These are phyloP conservation scores for Nepenthes gracilis DNA, from an alignment of 148 eudicot genomes.

Conservation along the genomic window DNA sequence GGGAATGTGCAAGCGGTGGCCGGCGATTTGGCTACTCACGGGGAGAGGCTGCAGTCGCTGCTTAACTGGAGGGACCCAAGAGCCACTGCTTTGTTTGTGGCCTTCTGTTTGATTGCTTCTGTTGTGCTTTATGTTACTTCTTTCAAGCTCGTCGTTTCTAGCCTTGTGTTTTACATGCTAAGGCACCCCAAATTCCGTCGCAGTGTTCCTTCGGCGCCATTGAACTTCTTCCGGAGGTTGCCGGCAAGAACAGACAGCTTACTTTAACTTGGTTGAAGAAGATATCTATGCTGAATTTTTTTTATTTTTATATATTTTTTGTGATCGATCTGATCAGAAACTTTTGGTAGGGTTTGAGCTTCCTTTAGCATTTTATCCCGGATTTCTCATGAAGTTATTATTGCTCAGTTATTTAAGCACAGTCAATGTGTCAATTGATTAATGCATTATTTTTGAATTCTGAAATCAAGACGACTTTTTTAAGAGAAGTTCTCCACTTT, in stretches of 20 bases:
- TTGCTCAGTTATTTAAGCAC: too few relatives aligned
- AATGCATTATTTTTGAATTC: too few relatives aligned
- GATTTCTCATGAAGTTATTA: too few relatives aligned
- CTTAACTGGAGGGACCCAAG: conserved; percentile 12
- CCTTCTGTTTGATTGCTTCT: conserved; percentile 2
- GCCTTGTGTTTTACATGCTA: neutral
- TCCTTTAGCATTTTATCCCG: too few relatives aligned
- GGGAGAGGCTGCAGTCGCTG: conserved; percentile 5
- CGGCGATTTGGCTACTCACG: conserved; percentile 7
- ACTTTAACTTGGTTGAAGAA: neutral
- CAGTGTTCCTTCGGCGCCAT: conserved; percentile 1
- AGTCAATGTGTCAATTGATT: too few relatives aligned
- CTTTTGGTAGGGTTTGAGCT: too few relatives aligned
- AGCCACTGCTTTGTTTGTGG: neutral
- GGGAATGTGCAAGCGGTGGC: conserved; percentile 8
- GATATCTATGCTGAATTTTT: too few relatives aligned
- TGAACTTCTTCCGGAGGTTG: conserved; percentile 11
- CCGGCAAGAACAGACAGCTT: conserved; percentile 4
- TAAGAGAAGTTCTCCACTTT: too few relatives aligned
- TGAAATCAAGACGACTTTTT: too few relatives aligned
- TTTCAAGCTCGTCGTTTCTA: neutral
- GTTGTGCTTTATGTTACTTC: conserved; percentile 4
- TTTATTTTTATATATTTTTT: too few relatives aligned
- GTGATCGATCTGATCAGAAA: too few relatives aligned
- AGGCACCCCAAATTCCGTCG: conserved; percentile 7